phyloP scores from a whole-genome alignment of 2,329 filamentous ascomycete genomes.

The Beauveria pseudobassiana region DNA sequence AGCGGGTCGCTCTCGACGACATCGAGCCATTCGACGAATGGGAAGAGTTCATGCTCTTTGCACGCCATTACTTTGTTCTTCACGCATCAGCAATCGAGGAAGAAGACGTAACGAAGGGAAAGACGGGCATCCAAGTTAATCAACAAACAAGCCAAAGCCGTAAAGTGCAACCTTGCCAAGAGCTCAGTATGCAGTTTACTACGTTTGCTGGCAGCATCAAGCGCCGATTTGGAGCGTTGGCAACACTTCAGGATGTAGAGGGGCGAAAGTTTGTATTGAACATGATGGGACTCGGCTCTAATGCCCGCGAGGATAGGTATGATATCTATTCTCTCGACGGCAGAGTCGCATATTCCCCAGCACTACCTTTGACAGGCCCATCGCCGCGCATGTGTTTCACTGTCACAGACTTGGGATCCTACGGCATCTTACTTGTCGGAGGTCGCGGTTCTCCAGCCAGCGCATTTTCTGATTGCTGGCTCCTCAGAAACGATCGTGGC shows the following conservation, averaged over 20 bases:
- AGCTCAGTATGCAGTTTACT: not conserved
- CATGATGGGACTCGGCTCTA: slow-evolving; percentile 37
- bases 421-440: slow-evolving; percentile 60
- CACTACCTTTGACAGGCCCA: slow-evolving; percentile 24
- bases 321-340: slow-evolving; percentile 37
- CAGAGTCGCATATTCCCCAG: slow-evolving; percentile 17
- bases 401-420: slow-evolving; percentile 54
- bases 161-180: not conserved
- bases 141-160: no score
- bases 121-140: no score
- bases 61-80: slow-evolving; percentile 75
- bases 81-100: slow-evolving; percentile 37
- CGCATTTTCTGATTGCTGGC: slow-evolving; percentile 68
- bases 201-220: slow-evolving; percentile 17
- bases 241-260: slow-evolving; percentile 32
- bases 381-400: slow-evolving; percentile 64
- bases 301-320: slow-evolving; percentile 38
- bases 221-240: slow-evolving; percentile 53
- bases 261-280: slow-evolving; percentile 38
- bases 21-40: slow-evolving; percentile 90
- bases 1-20: slow-evolving; percentile 56
- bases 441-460: slow-evolving; percentile 70
- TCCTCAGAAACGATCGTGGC: slow-evolving; percentile 46
- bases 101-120: not conserved
- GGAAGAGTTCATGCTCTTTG: slow-evolving; percentile 87